Evolutionary conservation across 495 filamentous ascomycete species (phyloP), one percentile per base, ranked within the genome.

Genomic region (Aspergillus ostianus): DNA sequence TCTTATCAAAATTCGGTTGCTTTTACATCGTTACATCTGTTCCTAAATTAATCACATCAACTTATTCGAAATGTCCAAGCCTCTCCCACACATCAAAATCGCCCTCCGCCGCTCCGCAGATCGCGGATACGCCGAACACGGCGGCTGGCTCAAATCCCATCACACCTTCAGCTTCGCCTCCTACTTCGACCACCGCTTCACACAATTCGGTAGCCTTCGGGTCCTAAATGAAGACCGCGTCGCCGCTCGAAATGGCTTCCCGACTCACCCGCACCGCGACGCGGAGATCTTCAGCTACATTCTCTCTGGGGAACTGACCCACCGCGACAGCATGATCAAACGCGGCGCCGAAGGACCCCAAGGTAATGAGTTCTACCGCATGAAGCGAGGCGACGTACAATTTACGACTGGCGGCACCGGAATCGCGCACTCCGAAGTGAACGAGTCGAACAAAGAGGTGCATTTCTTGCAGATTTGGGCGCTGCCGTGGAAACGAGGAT

Each of bases 381-480:
- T 93, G 80, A 81, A 82, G 60, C 78, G 89, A 26, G 89, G 89
- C 19, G 89, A 92, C 68, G 88, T 93, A 27, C 90, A 93, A 69
- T 93, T 93, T 69, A 93, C 89, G 4, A 90, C 85, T 15, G 90
- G 87, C 29, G 90, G 90, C 48, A 89, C 80, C 32, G 86, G 78
- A 45, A 91, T 94, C 65, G 82, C 87, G 23, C 89, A 94, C 66
- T 84, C 80, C 15, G 90, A 94, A 74, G 82, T 85, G 66, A 92
- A 91, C 71, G 86, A 92, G 65, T 66, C 71, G 17, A 72, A 75
- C 47, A 82, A 88, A 26, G 77, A 84, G 13, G 87, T 90, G 18
- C 90, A 93, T 67, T 92, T 92, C 69, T 77, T 93, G 20, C 89
- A 93, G 72, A 93, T 93, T 60, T 93, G 89, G 90, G 89, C 83